These are phyloP conservation scores for Fusarium sp. DNA, from an alignment of 2,329 filamentous ascomycete species.

Conservation along the genomic window DNA sequence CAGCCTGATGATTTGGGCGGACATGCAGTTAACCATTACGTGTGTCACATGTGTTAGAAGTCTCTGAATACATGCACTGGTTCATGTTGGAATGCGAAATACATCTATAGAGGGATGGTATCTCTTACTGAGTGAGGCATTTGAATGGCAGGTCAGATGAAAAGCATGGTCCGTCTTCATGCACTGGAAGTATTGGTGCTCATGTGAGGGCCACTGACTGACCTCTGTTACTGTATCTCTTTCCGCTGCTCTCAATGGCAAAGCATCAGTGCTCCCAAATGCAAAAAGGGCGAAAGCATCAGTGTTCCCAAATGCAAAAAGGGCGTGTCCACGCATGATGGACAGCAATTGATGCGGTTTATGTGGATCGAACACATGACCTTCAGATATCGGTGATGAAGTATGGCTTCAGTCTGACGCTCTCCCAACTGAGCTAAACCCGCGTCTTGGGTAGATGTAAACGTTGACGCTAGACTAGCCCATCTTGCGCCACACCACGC, in stretches of 20 bases:
- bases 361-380: slow-evolving; percentile 39
- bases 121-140: background rate
- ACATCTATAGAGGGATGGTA: background rate
- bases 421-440: slow-evolving; percentile 41
- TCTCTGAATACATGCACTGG: slow-evolving; percentile 17
- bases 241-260: too few relatives aligned
- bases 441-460: background rate
- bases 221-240: too few relatives aligned
- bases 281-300: too few relatives aligned
- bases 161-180: too few relatives aligned
- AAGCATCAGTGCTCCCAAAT: too few relatives aligned
- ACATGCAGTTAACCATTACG: too few relatives aligned
- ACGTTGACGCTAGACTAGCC: background rate
- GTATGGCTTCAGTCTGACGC: slow-evolving; percentile 37
- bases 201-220: background rate
- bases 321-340: fast-evolving
- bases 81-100: background rate
- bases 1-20: too few relatives aligned
- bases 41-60: slow-evolving; percentile 3
- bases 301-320: too few relatives aligned
- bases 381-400: slow-evolving; percentile 35
- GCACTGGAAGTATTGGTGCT: background rate
- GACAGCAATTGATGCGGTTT: slow-evolving; percentile 19
- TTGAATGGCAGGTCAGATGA: too few relatives aligned
- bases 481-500: background rate